Base-by-base conservation (phyloP, 306 rosid species). In the Quercus parvula region DNA sequence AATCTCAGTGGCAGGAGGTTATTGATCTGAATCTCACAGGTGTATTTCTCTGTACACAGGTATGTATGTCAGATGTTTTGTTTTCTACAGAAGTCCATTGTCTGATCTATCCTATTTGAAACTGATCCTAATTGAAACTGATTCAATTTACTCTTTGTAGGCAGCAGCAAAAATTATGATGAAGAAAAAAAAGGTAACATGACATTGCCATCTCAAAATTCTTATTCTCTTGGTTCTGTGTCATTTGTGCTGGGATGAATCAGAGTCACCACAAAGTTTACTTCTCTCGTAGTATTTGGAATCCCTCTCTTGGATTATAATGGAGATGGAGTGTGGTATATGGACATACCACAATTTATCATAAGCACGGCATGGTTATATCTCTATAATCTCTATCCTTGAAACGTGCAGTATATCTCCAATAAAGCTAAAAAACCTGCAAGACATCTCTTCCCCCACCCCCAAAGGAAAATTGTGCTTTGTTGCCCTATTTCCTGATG, bases 11-110 rank as follows among this genome's bases (percentile, higher is more conserved):
- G 97, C 95, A 92, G 82, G 98, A 95, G 5, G 98, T 95, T 84
- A 91, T 95, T 76, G 96, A 92, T 88, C 78, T 95, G 80, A 95
- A 95, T 90, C 99, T 95, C 75, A 95, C 98, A 6, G 96, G 99
- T 81, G 99, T 95, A 80, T 95, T 68, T 79, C 90, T 92, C 76
- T 91, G 98, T 79, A 93, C 86, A 41, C 98, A 95, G 92, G 98
- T 88, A 63, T 72, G 84, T 74, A 61, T 82, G 79, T 81, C 46
- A 55, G 56, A n/a, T 24, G 28, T 78, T 51, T 31, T 17, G 71
- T 78, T 77, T 51, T 68, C 67, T 49, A 51, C 57, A 30, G 62
- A 70, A 25, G 58, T 77, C 78, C 71, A 70, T 41, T 56, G 30
- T 57, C 56, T 74, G 75, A 11, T 55, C 56, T 59, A 77, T 35